Conservation (phyloP, 495 filamentous ascomycete species). For the Polyplosphaeria fusca region DNA sequence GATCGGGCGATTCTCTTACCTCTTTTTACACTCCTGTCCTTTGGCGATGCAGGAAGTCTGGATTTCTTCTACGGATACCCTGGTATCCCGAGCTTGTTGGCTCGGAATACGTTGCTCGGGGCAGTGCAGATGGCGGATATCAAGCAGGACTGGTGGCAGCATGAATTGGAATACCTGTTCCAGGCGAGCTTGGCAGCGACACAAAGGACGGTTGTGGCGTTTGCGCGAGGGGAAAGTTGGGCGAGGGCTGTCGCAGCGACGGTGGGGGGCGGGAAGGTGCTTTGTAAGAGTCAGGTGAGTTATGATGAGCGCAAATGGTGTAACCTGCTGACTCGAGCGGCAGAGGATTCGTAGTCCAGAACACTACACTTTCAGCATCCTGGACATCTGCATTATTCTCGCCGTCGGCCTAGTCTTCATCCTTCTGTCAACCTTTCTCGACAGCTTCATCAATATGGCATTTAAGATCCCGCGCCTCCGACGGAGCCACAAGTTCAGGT, state of each 20-base stretch:
- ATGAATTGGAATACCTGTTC: not conserved
- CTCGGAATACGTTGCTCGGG: not conserved
- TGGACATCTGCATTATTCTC: not conserved
- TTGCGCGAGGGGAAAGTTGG: not conserved
- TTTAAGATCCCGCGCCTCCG: not conserved
- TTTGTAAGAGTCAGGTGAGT: not conserved
- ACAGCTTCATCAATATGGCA: not conserved
- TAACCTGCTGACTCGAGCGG: not conserved
- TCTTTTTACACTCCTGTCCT: not conserved
- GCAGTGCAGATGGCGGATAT: not conserved
- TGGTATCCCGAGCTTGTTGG: not conserved
- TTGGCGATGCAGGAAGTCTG: not conserved
- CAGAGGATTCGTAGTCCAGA: not conserved
- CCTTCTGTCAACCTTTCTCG: not conserved
- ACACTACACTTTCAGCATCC: not conserved
- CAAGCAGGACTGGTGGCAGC: not conserved
- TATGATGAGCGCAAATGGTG: not conserved
- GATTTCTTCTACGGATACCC: not conserved
- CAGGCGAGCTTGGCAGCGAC: not conserved
- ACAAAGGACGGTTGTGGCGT: not conserved
- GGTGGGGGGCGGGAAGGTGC: not conserved
- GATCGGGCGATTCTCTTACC: not conserved
- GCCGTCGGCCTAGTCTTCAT: not conserved
- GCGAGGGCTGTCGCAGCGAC: not conserved
- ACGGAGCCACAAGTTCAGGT: not conserved